Percentiles rank a stretch among this genome's conserved stretches.
phyloP scores from a whole-genome alignment of 257 asterid genomes.

The Solanum lycopersicoides region DNA sequence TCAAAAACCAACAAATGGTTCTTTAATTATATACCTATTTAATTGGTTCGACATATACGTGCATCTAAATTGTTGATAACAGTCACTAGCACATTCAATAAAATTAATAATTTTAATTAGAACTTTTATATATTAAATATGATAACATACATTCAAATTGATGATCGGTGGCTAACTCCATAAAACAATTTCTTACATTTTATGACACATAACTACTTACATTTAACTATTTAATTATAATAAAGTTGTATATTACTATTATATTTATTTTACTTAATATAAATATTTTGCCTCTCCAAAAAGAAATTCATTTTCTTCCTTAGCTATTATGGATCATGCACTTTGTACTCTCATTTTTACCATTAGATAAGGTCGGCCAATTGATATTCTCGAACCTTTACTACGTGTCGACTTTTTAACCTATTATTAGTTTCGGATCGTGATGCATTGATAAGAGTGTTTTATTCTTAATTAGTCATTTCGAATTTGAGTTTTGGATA shows the following conservation, averaged over 20 bases:
- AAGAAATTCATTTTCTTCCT: background rate
- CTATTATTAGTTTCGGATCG: conserved; percentile 20
- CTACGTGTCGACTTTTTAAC: conserved; percentile 35
- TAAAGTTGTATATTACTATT: background rate
- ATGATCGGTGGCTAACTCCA: too few relatives aligned
- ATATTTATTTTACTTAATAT: background rate
- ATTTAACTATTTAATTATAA: background rate
- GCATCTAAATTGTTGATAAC: background rate
- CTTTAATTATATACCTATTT: background rate
- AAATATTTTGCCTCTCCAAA: background rate
- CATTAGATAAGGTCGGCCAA: conserved; percentile 45
- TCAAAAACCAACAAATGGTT: too few relatives aligned
- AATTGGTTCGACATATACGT: background rate
- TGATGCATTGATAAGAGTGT: too few relatives aligned
- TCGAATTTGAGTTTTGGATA: fast-evolving
- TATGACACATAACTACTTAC: background rate
- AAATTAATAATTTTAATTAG: too few relatives aligned
- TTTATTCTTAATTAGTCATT: fast-evolving
- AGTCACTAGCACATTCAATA: background rate
- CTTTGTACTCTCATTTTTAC: conserved; percentile 8
- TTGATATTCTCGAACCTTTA: conserved; percentile 17
- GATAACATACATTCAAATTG: too few relatives aligned
- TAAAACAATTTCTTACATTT: too few relatives aligned
- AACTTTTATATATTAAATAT: too few relatives aligned
- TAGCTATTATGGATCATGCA: conserved; percentile 24